A percentile compares a stretch with the other conserved stretches of the same genome.
These are phyloP conservation scores for Teunomyces cretensis DNA, from an alignment of 805 yeast species.

Conservation along the genomic window DNA sequence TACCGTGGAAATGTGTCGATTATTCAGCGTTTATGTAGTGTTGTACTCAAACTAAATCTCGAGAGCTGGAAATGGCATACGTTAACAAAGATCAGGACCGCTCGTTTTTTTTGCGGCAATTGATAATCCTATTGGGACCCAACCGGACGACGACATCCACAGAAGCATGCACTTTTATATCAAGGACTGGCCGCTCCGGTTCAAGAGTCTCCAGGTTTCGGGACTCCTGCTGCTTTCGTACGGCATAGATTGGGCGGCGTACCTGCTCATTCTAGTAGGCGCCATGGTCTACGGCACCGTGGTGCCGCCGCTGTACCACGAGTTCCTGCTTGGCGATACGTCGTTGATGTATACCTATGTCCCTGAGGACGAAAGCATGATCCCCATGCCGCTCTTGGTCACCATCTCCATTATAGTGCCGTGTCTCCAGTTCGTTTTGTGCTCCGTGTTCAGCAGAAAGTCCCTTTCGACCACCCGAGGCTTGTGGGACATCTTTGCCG, in stretches of 20 bases:
- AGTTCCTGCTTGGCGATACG: conserved; percentile 37
- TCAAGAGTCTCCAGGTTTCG: conserved; percentile 2
- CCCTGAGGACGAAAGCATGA: conserved; percentile 29
- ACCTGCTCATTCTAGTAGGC: conserved; percentile 17
- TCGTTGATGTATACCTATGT: conserved; percentile 32
- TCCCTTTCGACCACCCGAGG: conserved; percentile 12
- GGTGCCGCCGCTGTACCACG: conserved; percentile 38
- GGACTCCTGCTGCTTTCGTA: conserved; percentile 6
- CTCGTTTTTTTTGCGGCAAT: conserved; percentile 9
- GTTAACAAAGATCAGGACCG: too few species aligned
- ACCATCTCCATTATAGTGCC: conserved; percentile 32
- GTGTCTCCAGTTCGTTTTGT: conserved; percentile 20
- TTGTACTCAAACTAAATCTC: too few species aligned
- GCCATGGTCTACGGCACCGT: conserved; percentile 30
- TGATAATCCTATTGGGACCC: background rate
- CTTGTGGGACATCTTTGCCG: conserved; percentile 43
- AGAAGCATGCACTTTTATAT: conserved; percentile 7
- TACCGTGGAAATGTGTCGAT: too few species aligned
- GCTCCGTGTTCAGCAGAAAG: conserved; percentile 13
- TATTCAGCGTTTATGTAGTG: too few species aligned
- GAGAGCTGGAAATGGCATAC: too few species aligned
- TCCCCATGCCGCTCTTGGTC: conserved; percentile 32
- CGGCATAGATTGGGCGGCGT: conserved; percentile 12
- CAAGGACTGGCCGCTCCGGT: conserved; percentile 6
- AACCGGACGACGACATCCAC: too few species aligned